A percentile compares a stretch with the other conserved stretches of the same genome.
Conservation (phyloP, 2,329 filamentous ascomycete genomes). For the Apiospora koreana region DNA sequence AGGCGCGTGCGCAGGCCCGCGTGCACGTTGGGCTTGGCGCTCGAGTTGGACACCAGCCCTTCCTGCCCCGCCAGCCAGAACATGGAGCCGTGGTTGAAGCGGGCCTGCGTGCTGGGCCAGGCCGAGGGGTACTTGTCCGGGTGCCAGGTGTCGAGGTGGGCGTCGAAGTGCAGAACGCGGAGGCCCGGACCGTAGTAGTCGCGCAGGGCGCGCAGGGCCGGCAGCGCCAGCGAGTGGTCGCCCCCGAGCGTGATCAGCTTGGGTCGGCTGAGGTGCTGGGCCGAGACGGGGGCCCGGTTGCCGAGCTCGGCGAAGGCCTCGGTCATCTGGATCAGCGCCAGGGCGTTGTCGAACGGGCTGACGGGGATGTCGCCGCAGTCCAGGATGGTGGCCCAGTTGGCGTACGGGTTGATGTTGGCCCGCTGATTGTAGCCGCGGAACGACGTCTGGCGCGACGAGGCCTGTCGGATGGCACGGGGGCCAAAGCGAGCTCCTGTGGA, state of each 20-base stretch:
- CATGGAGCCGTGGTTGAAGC: constrained; percentile 88
- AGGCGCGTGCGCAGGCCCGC: constrained; percentile 81
- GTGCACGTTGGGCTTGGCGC: constrained; percentile 72
- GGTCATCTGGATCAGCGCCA: constrained; percentile 83
- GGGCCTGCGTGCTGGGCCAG: constrained; percentile 69
- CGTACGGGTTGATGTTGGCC: constrained; percentile 81
- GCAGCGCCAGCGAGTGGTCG: constrained; percentile 71
- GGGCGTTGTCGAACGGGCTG: constrained; percentile 80
- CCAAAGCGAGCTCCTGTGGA: constrained; percentile 74
- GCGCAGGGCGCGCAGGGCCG: constrained; percentile 67
- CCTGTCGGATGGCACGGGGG: constrained; percentile 82
- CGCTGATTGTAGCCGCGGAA: constrained; percentile 83
- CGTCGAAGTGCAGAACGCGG: constrained; percentile 75
- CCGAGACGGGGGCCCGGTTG: constrained; percentile 35
- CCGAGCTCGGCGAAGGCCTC: constrained; percentile 74
- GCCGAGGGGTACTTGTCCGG: constrained; percentile 76
- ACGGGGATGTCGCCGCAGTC: constrained; percentile 93
- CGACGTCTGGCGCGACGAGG: constrained; percentile 76
- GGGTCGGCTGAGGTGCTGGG: constrained; percentile 37
- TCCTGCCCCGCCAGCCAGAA: constrained; percentile 87
- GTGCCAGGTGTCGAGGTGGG: constrained; percentile 84
- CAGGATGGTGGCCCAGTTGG: constrained; percentile 73
- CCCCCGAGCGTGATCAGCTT: constrained; percentile 72
- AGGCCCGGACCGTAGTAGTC: constrained; percentile 63
- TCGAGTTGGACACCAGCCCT: constrained; percentile 73